A percentile compares a stretch with the other conserved stretches of the same genome.
Evolutionary conservation across 2,329 filamentous ascomycete species (phyloP).

Genomic region (Pseudophaeomoniella oleicola): DNA sequence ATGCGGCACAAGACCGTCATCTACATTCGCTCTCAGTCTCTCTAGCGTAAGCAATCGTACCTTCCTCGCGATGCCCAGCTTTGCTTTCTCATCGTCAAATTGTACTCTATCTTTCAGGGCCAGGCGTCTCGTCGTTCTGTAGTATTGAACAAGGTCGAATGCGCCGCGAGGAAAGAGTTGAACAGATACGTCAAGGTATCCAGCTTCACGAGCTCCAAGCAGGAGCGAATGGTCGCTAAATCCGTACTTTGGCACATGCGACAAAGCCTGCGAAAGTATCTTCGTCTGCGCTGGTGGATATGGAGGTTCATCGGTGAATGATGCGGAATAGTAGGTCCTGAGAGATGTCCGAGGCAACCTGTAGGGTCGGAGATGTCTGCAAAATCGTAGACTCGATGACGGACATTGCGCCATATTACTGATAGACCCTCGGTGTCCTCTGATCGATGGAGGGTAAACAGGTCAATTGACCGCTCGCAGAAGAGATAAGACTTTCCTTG

Average conservation of each 20-base stretch:
- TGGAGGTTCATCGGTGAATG: slow-evolving; percentile 46
- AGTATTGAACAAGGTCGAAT: slow-evolving; percentile 69
- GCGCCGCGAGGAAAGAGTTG: slow-evolving; percentile 67
- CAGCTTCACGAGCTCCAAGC: slow-evolving; percentile 67
- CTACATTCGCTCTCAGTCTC: slow-evolving; percentile 58
- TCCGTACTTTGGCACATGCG: slow-evolving; percentile 65
- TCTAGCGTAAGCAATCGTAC: slow-evolving; percentile 62
- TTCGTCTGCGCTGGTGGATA: slow-evolving; percentile 56
- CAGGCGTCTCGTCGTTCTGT: slow-evolving; percentile 54
- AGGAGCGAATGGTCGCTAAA: slow-evolving; percentile 63
- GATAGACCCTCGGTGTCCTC: too few relatives aligned
- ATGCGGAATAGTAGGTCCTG: slow-evolving; percentile 54
- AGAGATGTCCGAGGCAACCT: not conserved
- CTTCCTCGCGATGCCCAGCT: slow-evolving; percentile 42
- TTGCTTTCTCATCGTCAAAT: slow-evolving; percentile 7
- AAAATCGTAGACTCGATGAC: slow-evolving; percentile 3
- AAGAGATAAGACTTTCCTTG: too few relatives aligned
- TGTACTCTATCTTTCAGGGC: slow-evolving; percentile 37
- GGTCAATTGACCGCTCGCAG: too few relatives aligned
- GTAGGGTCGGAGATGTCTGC: too few relatives aligned
- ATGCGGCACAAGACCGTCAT: slow-evolving; percentile 45
- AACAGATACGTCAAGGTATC: slow-evolving; percentile 74
- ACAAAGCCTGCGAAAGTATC: slow-evolving; percentile 70
- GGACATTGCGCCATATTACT: too few relatives aligned
- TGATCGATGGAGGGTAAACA: too few relatives aligned